Percentiles rank a stretch among this genome's conserved stretches.
Conservation (phyloP, 257 asterid genomes). For the Fraxinus quadrangulata region DNA sequence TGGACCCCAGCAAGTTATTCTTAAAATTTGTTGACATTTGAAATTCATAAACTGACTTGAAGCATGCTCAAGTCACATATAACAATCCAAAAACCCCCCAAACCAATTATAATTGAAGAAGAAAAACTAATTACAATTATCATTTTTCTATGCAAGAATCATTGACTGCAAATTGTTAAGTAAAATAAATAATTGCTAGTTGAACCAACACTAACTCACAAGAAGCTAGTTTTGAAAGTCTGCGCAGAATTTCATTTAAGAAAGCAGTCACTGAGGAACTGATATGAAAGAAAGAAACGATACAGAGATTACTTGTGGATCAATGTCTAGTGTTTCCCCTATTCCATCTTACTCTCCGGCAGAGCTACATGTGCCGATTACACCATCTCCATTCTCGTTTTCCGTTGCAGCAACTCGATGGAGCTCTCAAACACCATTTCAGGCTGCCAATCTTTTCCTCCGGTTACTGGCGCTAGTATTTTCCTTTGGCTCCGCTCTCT, state of each 20-base stretch:
- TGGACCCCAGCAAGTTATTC: neutral
- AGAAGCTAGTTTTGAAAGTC: neutral
- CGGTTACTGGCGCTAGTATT: constrained; percentile 41
- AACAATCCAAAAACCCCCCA: neutral
- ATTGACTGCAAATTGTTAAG: constrained; percentile 1
- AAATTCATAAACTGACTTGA: neutral
- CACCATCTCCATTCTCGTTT: constrained; percentile 54
- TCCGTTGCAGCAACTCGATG: constrained; percentile 48
- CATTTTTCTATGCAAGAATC: neutral
- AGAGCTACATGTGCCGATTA: constrained; percentile 42
- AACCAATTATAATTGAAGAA: neutral
- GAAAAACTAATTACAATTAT: neutral
- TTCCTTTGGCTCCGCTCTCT: constrained; percentile 48
- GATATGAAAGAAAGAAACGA: constrained; percentile 26
- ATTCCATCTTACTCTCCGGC: constrained; percentile 28
- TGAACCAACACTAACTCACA: constrained; percentile 19
- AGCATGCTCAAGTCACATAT: neutral
- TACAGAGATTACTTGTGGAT: constrained; percentile 6
- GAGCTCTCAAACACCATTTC: constrained; percentile 44
- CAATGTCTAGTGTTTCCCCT: constrained; percentile 40
- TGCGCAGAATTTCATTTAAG: constrained; percentile 5
- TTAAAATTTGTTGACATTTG: neutral
- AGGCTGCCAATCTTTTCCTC: constrained; percentile 37
- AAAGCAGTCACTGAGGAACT: constrained; percentile 8
- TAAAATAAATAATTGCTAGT: constrained; percentile 15